These are phyloP conservation scores for Imleria badia DNA, from an alignment of 768 basidiomycete genomes.

Conservation along the genomic window DNA sequence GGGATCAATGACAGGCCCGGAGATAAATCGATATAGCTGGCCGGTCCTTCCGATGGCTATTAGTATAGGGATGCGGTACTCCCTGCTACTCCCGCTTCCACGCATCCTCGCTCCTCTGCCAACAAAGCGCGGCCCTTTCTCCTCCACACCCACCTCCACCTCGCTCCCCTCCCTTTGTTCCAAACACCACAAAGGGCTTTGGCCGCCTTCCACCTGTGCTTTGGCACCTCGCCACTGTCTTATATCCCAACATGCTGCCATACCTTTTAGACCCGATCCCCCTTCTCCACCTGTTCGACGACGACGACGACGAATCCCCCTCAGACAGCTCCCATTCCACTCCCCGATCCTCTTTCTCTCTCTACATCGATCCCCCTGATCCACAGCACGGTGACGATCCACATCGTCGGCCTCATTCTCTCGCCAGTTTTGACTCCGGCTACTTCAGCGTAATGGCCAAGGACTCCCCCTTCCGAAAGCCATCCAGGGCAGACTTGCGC, in stretches of 20 bases:
- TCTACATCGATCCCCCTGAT: slow-evolving; percentile 1
- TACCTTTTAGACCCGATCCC: slow-evolving; percentile 13
- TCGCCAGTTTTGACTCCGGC: slow-evolving; percentile 29
- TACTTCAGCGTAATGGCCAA: slow-evolving; percentile 30
- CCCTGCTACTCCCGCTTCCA: slow-evolving; percentile 3
- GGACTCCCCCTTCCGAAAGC: slow-evolving; percentile 14
- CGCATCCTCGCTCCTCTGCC: not conserved
- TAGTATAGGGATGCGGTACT: slow-evolving; percentile 14
- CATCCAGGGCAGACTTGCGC: slow-evolving; percentile 13
- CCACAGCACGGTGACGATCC: not conserved
- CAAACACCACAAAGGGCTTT: slow-evolving; percentile 26
- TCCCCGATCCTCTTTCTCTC: slow-evolving; percentile 21
- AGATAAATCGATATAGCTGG: not conserved
- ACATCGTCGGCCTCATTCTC: slow-evolving; percentile 18
- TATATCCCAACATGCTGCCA: slow-evolving; percentile 23
- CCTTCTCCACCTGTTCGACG: slow-evolving; percentile 9
- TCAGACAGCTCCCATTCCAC: slow-evolving; percentile 15
- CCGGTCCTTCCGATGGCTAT: slow-evolving; percentile 15
- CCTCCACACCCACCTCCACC: not conserved
- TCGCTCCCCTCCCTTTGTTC: slow-evolving; percentile 23
- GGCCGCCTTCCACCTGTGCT: slow-evolving; percentile 19
- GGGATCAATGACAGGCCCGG: slow-evolving; percentile 16
- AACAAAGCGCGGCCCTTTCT: no score
- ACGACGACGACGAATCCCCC: slow-evolving; percentile 16
- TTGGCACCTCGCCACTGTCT: slow-evolving; percentile 18